A percentile compares a stretch with the other conserved stretches of the same genome.
These are phyloP conservation scores for Entophlyctis luteolus DNA, from an alignment of 192 early-diverging fungal genomes.

Conservation along the genomic window DNA sequence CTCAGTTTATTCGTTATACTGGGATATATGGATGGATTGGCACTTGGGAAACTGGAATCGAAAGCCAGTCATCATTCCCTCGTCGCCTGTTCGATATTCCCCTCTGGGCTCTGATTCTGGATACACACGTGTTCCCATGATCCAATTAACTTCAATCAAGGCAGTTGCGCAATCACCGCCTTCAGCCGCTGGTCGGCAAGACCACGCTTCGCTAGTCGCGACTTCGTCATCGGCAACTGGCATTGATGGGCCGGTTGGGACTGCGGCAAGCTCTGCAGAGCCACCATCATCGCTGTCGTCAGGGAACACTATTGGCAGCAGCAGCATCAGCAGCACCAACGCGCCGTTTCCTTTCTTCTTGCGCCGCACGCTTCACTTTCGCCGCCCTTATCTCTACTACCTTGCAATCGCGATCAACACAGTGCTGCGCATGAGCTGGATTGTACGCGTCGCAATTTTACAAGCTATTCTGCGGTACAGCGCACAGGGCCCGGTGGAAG, in stretches of 20 bases:
- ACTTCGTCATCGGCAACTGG: too few relatives aligned
- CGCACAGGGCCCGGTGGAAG: background rate
- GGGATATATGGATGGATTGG: slow-evolving; percentile 95
- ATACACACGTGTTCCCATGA: background rate
- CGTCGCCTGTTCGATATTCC: background rate
- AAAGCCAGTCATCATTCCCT: background rate
- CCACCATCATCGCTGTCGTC: background rate
- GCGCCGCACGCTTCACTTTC: slow-evolving; percentile 66
- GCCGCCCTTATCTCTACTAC: slow-evolving; percentile 64
- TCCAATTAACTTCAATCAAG: background rate
- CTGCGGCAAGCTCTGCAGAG: too few relatives aligned
- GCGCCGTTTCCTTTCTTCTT: slow-evolving; percentile 44
- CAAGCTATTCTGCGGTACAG: slow-evolving; percentile 29
- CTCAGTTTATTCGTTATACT: slow-evolving; percentile 90
- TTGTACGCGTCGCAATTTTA: slow-evolving; percentile 56
- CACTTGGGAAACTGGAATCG: slow-evolving; percentile 48
- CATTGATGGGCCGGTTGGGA: too few relatives aligned
- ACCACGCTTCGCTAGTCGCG: too few relatives aligned
- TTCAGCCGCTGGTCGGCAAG: too few relatives aligned
- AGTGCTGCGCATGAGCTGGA: slow-evolving; percentile 81
- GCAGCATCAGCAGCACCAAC: background rate
- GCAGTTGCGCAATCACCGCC: background rate
- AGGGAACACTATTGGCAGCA: background rate
- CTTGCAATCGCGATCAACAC: slow-evolving; percentile 74
- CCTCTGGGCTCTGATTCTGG: background rate